Conservation (phyloP, 2,329 filamentous ascomycete genomes). For the Ophiosphaerella herpotricha region DNA sequence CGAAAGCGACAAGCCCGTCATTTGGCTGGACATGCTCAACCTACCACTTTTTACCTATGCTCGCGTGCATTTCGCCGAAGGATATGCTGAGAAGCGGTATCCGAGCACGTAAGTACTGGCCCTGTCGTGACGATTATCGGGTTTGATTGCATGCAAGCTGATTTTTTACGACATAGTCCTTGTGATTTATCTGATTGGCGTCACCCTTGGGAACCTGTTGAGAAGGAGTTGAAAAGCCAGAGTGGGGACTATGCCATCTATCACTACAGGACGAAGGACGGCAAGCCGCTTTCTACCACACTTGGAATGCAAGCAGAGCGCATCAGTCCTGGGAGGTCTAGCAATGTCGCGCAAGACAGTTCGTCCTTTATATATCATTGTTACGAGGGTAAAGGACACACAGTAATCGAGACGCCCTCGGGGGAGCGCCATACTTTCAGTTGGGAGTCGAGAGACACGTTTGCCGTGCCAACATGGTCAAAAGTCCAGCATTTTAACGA, state of each 20-base stretch:
- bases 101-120: conserved; percentile 45
- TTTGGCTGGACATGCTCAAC: conserved; percentile 62
- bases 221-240: conserved; percentile 44
- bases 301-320: conserved; percentile 55
- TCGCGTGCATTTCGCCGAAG: conserved; percentile 58
- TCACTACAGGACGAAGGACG: conserved; percentile 41
- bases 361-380: conserved; percentile 59
- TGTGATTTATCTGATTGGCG: conserved; percentile 22
- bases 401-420: conserved; percentile 36
- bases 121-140: too few species aligned
- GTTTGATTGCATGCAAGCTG: too few species aligned
- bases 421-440: conserved; percentile 31
- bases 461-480: conserved; percentile 59
- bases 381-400: conserved; percentile 51
- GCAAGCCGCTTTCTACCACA: conserved; percentile 49
- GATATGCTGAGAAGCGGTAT: conserved; percentile 54
- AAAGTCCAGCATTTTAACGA: conserved; percentile 21
- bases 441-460: conserved; percentile 58
- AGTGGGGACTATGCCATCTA: conserved; percentile 32
- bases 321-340: conserved; percentile 43
- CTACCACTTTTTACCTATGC: conserved; percentile 56
- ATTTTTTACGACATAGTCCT: conserved; percentile 44
- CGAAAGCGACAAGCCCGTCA: conserved; percentile 56
- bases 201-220: conserved; percentile 49
- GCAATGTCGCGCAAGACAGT: conserved; percentile 52